Percentiles rank a stretch among this genome's conserved stretches.
Evolutionary conservation across 2,329 filamentous ascomycete genomes (phyloP).

Genomic region (Aspergillus clavatus): DNA sequence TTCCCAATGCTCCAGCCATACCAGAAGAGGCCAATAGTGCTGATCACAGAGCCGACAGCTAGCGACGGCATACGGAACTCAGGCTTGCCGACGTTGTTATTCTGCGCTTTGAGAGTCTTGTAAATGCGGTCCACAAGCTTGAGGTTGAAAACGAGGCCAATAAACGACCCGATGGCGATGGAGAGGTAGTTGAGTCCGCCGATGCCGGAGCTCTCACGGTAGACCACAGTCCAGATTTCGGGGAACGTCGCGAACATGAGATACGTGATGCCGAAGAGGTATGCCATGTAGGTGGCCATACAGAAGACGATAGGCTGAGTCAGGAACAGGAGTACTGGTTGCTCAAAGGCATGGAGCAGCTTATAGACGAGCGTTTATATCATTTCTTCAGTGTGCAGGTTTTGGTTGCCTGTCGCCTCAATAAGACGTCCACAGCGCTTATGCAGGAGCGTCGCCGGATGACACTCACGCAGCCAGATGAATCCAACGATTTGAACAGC

Average conservation of each 20-base stretch:
- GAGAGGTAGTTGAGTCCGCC: slow-evolving; percentile 58
- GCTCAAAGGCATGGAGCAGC: slow-evolving; percentile 14
- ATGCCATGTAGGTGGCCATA: slow-evolving; percentile 49
- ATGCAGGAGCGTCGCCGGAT: slow-evolving; percentile 56
- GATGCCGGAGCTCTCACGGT: slow-evolving; percentile 49
- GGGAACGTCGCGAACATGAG: slow-evolving; percentile 58
- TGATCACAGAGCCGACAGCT: slow-evolving; percentile 48
- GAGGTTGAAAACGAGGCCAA: slow-evolving; percentile 49
- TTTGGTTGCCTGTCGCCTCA: not conserved
- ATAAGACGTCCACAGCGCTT: slow-evolving; percentile 39
- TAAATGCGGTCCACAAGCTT: slow-evolving; percentile 46
- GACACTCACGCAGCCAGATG: slow-evolving; percentile 58
- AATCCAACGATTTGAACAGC: slow-evolving; percentile 55
- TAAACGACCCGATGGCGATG: slow-evolving; percentile 53
- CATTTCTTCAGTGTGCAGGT: not conserved
- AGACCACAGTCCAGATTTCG: slow-evolving; percentile 48
- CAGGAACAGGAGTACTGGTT: slow-evolving; percentile 50
- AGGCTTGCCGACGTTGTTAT: slow-evolving; percentile 44
- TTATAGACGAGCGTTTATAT: slow-evolving; percentile 32
- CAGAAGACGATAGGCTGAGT: slow-evolving; percentile 56
- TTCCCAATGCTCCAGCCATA: slow-evolving; percentile 55
- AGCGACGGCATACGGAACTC: slow-evolving; percentile 62
- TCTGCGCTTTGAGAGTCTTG: slow-evolving; percentile 42
- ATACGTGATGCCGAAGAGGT: slow-evolving; percentile 56
- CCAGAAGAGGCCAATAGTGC: slow-evolving; percentile 51